Base-by-base conservation (phyloP, 495 filamentous ascomycete species). In the Amphirosellinia nigrospora region DNA sequence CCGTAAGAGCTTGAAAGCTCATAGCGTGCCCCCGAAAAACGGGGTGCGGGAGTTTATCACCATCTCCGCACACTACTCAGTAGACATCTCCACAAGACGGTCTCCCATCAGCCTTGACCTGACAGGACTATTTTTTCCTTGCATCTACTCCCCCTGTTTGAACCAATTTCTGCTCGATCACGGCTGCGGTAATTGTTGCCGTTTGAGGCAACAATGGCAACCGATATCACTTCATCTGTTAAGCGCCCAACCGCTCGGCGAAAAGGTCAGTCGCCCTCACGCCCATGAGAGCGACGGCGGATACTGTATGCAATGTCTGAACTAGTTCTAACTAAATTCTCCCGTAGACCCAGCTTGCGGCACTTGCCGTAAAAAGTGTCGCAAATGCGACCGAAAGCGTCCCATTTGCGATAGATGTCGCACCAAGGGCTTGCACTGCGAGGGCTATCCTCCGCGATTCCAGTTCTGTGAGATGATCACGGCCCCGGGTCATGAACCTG, bases 311-410 rank as follows among this genome's bases (percentile, higher is more conserved):
- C 23, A 30, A 30, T 55, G 50, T 30, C 30, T 30, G 3, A 3
- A 15, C 50, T 13, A 3, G 21, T 30, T 55, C 50, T 55, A 52
- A 52, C 21, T 21, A 4, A 52, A 23, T 28, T 9, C 21, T 52
- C 15, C 23, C 11, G 3, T 16, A 55, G 50, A 55, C 50, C 50
- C 50, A 30, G 50, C 50, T 32, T 55, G 50, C 50, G 50, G 50
- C 9, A 55, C 50, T 8, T 55, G 50, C 16, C 50, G 50, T 26
- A 55, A 55, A 55, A 55, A 55, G 50, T 55, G 50, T 13, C 50
- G 50, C 50, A 55, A 55, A 55, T 55, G 50, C 26, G 50, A 55
- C 50, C 50, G 50, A 30, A 55, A 55, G 50, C 50, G 50, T 4
- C 50, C 50, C 21, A 55, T 55, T 6, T 55, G 50, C 50, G 26